Evolutionary conservation across 805 yeast species (phyloP), one percentile per base, ranked within the genome.

Genomic region (Saccharomycopsis oosterbeekiorum): DNA sequence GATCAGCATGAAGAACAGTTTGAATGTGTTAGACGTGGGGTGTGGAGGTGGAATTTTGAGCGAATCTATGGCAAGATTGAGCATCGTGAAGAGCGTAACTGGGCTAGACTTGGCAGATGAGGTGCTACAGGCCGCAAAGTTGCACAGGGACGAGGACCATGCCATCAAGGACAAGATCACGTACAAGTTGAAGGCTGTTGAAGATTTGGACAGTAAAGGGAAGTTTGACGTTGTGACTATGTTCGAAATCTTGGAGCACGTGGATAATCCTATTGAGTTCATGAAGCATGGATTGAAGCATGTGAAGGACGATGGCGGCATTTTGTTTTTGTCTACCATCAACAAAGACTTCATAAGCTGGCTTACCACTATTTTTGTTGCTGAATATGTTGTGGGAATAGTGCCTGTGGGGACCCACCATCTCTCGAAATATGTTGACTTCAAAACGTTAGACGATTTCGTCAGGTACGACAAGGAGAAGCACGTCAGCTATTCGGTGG

Each of bases 1-100:
- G 51, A 62, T 60, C 2, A 62, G 70, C 2, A 66, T 79, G 60
- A 63, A 65, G 5, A 43, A 57, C 8, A 74, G 78, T 55, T 75
- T 84, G 59, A 71, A 72, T 15, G 91, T 84, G 0, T 74, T 94
- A 60, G 99, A 94, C 70, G 84, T 94, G 59, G 99, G 99, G 0
- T 94, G 99, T 71, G 99, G 99, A 19, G 99, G 99, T n/a, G 99
- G 99, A 0, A 85, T 94, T 29, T 75, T 94, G 19, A 77, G 92
- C 4, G 99, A 94, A 70, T 85, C 93, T 0, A 72, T 94, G 69
- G 97, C 96, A 0, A 77, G 99, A 66, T 74, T 88, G 67, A 80
- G 80, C 4, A 80, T 80, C 62, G 82, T 89, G 3, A 70, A 77
- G 11, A 70, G 75, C 1, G 97, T 94, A 4, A 78, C 76, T 57